These are phyloP conservation scores for Aureobasidium sp. DNA, from an alignment of 2,329 filamentous ascomycete species.

Conservation along the genomic window DNA sequence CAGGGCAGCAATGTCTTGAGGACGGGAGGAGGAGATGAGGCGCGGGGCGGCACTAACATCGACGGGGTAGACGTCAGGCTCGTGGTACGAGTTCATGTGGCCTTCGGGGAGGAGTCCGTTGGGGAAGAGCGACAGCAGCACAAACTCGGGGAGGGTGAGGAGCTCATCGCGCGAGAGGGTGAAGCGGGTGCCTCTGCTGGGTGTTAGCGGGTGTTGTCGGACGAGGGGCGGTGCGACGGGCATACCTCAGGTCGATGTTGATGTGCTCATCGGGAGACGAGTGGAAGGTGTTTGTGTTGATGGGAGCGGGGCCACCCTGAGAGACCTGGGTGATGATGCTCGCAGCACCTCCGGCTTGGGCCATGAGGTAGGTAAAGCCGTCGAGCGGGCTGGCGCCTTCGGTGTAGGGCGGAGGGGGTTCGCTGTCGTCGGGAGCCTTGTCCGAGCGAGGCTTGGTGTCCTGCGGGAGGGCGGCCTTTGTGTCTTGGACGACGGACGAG, in stretches of 20 bases:
- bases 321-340: slow-evolving; percentile 99
- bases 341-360: slow-evolving; percentile 88
- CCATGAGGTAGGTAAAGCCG: slow-evolving; percentile 95
- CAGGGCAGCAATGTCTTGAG: slow-evolving; percentile 32
- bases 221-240: slow-evolving; percentile 4
- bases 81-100: slow-evolving; percentile 86
- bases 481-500: slow-evolving; percentile 57
- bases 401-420: slow-evolving; percentile 92
- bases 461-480: slow-evolving; percentile 74
- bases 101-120: slow-evolving; percentile 97
- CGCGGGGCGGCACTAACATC: slow-evolving; percentile 62
- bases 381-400: slow-evolving; percentile 89
- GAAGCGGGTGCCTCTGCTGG: slow-evolving; percentile 75
- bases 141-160: slow-evolving; percentile 92
- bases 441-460: slow-evolving; percentile 67
- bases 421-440: slow-evolving; percentile 70
- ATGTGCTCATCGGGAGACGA: slow-evolving; percentile 89
- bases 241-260: slow-evolving; percentile 85
- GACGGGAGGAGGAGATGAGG: slow-evolving; percentile 27
- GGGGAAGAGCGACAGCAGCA: slow-evolving; percentile 92
- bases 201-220: slow-evolving; percentile 23
- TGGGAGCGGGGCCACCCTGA: slow-evolving; percentile 75
- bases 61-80: slow-evolving; percentile 91
- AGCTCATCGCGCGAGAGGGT: slow-evolving; percentile 92
- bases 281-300: slow-evolving; percentile 85